phyloP scores from a whole-genome alignment of 305 asterid genomes.

The Ajuga reptans region DNA sequence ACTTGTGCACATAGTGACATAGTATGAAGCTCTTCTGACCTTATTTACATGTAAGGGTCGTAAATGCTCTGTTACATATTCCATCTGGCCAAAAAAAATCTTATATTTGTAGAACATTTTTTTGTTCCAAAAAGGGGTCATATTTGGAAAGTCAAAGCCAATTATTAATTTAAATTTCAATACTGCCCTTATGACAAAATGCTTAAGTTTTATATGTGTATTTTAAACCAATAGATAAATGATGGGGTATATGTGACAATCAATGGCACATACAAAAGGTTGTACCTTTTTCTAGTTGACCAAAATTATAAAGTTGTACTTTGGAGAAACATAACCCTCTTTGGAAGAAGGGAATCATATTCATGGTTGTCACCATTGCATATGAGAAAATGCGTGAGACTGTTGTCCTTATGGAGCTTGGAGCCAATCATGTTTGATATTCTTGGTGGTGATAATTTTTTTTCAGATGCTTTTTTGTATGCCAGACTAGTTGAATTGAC shows the following conservation, averaged over 20 bases:
- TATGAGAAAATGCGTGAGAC: not conserved
- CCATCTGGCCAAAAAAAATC: not conserved
- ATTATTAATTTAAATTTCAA: too few relatives aligned
- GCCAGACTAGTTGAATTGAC: slow-evolving; percentile 19
- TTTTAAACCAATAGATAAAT: too few relatives aligned
- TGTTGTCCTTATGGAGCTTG: slow-evolving; percentile 11
- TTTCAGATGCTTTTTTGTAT: not conserved
- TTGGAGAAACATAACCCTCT: not conserved
- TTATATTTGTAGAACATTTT: too few relatives aligned
- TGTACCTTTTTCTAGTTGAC: not conserved
- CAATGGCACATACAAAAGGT: not conserved
- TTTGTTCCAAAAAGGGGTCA: not conserved
- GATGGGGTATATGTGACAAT: too few relatives aligned
- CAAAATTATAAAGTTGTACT: not conserved
- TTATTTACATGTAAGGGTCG: not conserved
- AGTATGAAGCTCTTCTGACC: not conserved
- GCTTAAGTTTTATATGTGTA: too few relatives aligned
- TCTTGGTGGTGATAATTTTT: not conserved
- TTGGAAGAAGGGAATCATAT: not conserved
- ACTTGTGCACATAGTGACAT: not conserved
- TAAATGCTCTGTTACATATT: not conserved
- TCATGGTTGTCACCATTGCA: not conserved
- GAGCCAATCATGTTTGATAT: not conserved
- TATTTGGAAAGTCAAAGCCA: not conserved
- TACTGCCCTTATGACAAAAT: too few relatives aligned